Evolutionary conservation across 2,329 filamentous ascomycete genomes (phyloP).

Genomic region (Xylariaceae sp.): DNA sequence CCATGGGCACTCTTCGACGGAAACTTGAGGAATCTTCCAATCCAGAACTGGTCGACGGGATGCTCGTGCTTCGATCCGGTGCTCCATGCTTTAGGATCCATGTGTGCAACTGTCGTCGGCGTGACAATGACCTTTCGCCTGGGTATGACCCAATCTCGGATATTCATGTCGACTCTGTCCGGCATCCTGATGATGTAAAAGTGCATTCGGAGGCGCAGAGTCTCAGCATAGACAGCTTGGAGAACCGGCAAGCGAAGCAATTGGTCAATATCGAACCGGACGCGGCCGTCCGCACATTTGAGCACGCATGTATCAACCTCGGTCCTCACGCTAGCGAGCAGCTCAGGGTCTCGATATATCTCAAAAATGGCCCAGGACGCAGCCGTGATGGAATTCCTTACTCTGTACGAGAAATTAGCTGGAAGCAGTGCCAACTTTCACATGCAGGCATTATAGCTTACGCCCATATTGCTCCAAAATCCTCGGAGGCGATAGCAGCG

Average conservation of each 20-base stretch:
- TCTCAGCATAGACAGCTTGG: constrained; percentile 36
- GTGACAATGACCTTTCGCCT: constrained; percentile 29
- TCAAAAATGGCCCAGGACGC: constrained; percentile 31
- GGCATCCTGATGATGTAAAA: constrained; percentile 36
- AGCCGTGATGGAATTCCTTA: constrained; percentile 27
- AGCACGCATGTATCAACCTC: constrained; percentile 26
- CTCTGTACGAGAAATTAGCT: constrained; percentile 21
- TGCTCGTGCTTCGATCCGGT: constrained; percentile 27
- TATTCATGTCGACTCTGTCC: constrained; percentile 27
- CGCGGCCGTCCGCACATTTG: constrained; percentile 11
- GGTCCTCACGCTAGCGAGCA: constrained; percentile 25
- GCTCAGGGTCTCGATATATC: constrained; percentile 29
- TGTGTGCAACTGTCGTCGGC: constrained; percentile 34
- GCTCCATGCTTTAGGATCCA: constrained; percentile 31
- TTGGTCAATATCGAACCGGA: constrained; percentile 27
- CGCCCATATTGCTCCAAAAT: constrained; percentile 35
- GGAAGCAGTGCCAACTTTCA: not conserved
- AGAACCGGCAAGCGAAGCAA: constrained; percentile 30
- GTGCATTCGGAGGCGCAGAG: constrained; percentile 34
- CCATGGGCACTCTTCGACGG: not conserved
- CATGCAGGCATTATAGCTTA: constrained; percentile 17
- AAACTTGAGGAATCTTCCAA: constrained; percentile 30
- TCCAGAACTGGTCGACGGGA: constrained; percentile 32
- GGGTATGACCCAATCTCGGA: constrained; percentile 30
- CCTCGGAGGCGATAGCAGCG: constrained; percentile 29